A percentile compares a stretch with the other conserved stretches of the same genome.
phyloP scores from a whole-genome alignment of 805 yeast genomes.

The Pichia paraexigua region DNA sequence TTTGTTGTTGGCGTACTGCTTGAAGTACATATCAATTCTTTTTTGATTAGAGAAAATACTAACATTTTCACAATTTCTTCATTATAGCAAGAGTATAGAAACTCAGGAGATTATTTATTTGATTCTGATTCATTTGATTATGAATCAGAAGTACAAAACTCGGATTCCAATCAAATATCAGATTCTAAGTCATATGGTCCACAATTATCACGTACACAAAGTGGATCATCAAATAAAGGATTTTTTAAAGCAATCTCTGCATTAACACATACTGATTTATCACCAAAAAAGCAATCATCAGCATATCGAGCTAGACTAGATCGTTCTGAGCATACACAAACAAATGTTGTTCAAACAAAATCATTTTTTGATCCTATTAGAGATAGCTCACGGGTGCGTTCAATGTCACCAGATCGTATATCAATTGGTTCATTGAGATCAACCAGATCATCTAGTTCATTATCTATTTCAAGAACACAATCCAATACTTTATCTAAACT shows the following conservation, averaged over 20 bases:
- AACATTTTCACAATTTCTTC: not conserved
- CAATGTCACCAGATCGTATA: constrained; percentile 8
- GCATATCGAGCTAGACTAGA: constrained; percentile 8
- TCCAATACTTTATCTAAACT: constrained; percentile 5
- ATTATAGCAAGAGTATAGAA: not conserved
- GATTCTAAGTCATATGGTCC: not conserved
- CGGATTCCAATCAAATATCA: not conserved
- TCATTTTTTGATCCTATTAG: constrained; percentile 10
- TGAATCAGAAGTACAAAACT: constrained; percentile 3
- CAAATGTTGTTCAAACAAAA: constrained; percentile 3
- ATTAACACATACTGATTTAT: constrained; percentile 5
- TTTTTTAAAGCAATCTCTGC: constrained; percentile 10
- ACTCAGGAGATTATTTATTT: constrained; percentile 7
- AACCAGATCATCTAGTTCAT: constrained; percentile 5
- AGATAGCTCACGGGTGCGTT: constrained; percentile 6
- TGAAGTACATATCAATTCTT: not conserved
- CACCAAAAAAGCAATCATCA: constrained; percentile 7
- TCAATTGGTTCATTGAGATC: not conserved
- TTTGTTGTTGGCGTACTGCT: not conserved
- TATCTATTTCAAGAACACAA: constrained; percentile 6
- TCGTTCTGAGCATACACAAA: constrained; percentile 8
- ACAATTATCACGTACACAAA: not conserved
- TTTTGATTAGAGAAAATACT: not conserved
- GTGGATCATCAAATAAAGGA: constrained; percentile 1
- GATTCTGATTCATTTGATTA: constrained; percentile 5